A percentile compares a stretch with the other conserved stretches of the same genome.
Conservation (phyloP, 1,139 yeast genomes). For the Magnusiomyces sp. region DNA sequence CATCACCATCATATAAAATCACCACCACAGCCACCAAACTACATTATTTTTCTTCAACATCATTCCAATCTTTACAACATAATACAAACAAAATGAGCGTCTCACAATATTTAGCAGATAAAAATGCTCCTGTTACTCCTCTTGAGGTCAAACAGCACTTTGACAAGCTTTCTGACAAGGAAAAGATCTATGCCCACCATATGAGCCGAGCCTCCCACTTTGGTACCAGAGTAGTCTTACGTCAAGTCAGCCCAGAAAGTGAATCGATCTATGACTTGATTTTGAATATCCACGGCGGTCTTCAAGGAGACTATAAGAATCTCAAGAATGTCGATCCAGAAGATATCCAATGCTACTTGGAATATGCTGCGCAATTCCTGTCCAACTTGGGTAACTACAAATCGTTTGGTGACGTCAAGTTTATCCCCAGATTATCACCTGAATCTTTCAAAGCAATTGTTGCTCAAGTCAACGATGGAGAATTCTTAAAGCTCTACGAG, state of each 20-base stretch:
- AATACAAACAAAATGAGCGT: conserved; percentile 1
- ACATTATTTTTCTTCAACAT: not conserved
- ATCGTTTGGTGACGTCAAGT: conserved; percentile 83
- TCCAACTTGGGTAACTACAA: conserved; percentile 80
- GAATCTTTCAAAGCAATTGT: conserved; percentile 25
- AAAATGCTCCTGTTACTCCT: conserved; percentile 38
- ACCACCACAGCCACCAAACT: not conserved
- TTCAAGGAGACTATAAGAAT: conserved; percentile 46
- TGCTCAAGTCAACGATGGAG: conserved; percentile 32
- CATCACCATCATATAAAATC: not conserved
- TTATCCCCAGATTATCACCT: conserved; percentile 52
- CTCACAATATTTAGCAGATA: conserved; percentile 34
- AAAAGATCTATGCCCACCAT: conserved; percentile 68
- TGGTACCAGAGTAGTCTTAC: conserved; percentile 69
- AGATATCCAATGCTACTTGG: conserved; percentile 47
- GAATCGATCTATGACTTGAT: conserved; percentile 67
- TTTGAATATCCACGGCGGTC: conserved; percentile 43
- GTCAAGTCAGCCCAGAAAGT: conserved; percentile 81
- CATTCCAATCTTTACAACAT: too few species aligned
- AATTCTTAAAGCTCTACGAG: conserved; percentile 37
- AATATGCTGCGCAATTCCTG: conserved; percentile 73
- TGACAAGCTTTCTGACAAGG: conserved; percentile 43
- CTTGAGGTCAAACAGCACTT: conserved; percentile 37
- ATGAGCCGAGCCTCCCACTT: conserved; percentile 66
- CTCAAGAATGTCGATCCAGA: conserved; percentile 24